These are phyloP conservation scores for Colletotrichum australisinense DNA, from an alignment of 2,329 filamentous ascomycete species.

Conservation along the genomic window DNA sequence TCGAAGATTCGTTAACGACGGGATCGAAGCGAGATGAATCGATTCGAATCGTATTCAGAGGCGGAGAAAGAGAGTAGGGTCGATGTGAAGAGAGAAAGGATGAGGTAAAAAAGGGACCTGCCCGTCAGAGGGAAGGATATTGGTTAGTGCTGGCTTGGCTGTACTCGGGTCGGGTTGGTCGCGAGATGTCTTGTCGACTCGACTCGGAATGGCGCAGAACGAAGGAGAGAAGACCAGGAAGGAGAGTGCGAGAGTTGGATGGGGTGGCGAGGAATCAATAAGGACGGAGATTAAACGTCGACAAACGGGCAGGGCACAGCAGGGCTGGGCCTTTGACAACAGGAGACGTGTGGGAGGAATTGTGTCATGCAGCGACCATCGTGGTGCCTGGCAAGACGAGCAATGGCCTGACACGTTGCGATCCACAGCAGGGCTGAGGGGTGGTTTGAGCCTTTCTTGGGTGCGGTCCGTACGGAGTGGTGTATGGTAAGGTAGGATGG, in stretches of 20 bases:
- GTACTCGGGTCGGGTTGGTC: conserved; percentile 31
- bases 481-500: neutral
- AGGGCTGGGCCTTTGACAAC: conserved; percentile 31
- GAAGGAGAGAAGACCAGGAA: conserved; percentile 30
- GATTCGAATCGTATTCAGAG: conserved; percentile 38
- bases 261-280: conserved; percentile 37
- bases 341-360: conserved; percentile 30
- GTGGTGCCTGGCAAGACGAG: conserved; percentile 26
- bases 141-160: conserved; percentile 23
- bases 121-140: conserved; percentile 44
- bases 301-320: conserved; percentile 30
- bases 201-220: conserved; percentile 34
- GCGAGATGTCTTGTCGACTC: conserved; percentile 35
- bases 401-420: conserved; percentile 34
- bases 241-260: conserved; percentile 19
- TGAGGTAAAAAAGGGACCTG: conserved; percentile 44
- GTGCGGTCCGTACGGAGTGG: too few species aligned
- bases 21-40: conserved; percentile 11
- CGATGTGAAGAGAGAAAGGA: conserved; percentile 22
- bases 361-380: conserved; percentile 36
- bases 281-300: conserved; percentile 36
- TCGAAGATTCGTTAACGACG: conserved; percentile 21
- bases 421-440: conserved; percentile 34
- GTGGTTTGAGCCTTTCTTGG: conserved; percentile 2
- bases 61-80: neutral